These are phyloP conservation scores for Alliaria petiolata DNA, from an alignment of 345 rosid genomes.

Conservation along the genomic window DNA sequence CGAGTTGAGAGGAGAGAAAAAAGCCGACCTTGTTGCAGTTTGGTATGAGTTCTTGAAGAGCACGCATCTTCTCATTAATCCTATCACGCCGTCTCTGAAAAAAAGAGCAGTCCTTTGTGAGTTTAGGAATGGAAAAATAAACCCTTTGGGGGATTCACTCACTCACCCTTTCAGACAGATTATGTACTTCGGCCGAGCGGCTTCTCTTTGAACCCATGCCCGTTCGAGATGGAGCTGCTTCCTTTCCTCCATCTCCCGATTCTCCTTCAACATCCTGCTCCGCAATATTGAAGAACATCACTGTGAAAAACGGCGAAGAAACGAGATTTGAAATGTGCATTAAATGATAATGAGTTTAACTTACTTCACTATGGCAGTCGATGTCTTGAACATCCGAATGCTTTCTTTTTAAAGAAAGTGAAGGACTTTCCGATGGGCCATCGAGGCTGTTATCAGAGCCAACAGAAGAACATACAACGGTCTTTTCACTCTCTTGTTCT, in stretches of 20 bases:
- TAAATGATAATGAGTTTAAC: constrained; percentile 14
- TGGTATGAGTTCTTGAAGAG: constrained; percentile 90
- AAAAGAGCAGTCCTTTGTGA: constrained; percentile 1
- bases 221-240: constrained; percentile 35
- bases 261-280: constrained; percentile 78
- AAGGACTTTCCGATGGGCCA: constrained; percentile 51
- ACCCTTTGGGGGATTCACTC: not conserved
- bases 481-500: constrained; percentile 51
- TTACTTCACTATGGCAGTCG: constrained; percentile 73
- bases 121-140: not conserved
- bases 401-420: constrained; percentile 59
- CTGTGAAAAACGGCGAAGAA: not conserved
- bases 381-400: constrained; percentile 50
- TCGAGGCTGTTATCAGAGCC: constrained; percentile 66
- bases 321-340: not conserved
- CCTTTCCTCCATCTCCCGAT: constrained; percentile 44
- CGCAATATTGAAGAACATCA: not conserved
- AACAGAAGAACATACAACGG: constrained; percentile 66
- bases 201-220: constrained; percentile 66
- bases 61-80: constrained; percentile 94
- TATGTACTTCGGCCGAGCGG: constrained; percentile 95
- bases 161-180: constrained; percentile 94
- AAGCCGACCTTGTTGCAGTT: constrained; percentile 75
- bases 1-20: not conserved
- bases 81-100: constrained; percentile 85